Percentiles rank a stretch among this genome's conserved stretches.
Evolutionary conservation across 164 flowering plant species (phyloP).

Genomic region (Magnolia sinica): DNA sequence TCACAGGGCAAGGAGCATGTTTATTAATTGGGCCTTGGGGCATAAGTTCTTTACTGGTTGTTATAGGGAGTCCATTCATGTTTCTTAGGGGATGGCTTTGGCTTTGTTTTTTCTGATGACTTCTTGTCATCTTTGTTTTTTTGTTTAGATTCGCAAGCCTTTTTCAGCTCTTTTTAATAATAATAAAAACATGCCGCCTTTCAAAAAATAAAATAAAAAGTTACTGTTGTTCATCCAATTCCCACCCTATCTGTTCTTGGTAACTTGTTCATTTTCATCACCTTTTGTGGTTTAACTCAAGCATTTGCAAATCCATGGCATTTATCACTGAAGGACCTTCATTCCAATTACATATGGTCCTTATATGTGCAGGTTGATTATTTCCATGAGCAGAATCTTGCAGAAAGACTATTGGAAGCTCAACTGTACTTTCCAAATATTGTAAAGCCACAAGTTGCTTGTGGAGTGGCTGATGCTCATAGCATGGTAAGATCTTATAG

Average conservation of each 20-base stretch:
- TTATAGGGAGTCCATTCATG: too few species aligned
- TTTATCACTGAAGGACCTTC: background rate
- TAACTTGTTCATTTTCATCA: background rate
- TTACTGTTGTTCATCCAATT: background rate
- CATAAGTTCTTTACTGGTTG: too few species aligned
- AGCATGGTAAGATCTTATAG: constrained; percentile 53
- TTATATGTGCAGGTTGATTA: constrained; percentile 60
- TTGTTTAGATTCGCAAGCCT: too few species aligned
- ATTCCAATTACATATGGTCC: background rate
- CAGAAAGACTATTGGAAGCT: constrained; percentile 43
- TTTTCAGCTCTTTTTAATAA: too few species aligned
- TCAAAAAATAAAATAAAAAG: too few species aligned
- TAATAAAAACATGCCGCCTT: too few species aligned
- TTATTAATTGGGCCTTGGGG: too few species aligned
- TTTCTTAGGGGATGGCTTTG: too few species aligned
- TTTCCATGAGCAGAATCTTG: constrained; percentile 50
- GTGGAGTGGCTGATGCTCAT: constrained; percentile 91
- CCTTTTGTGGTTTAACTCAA: background rate
- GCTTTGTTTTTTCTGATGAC: too few species aligned
- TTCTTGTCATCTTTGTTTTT: too few species aligned
- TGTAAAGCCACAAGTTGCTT: constrained; percentile 95
- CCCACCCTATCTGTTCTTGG: background rate
- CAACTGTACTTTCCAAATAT: constrained; percentile 65
- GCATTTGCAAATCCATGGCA: background rate
- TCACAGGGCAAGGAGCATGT: too few species aligned